Evolutionary conservation across 2,329 filamentous ascomycete genomes (phyloP).

Genomic region (Amauroascus verrucosus): DNA sequence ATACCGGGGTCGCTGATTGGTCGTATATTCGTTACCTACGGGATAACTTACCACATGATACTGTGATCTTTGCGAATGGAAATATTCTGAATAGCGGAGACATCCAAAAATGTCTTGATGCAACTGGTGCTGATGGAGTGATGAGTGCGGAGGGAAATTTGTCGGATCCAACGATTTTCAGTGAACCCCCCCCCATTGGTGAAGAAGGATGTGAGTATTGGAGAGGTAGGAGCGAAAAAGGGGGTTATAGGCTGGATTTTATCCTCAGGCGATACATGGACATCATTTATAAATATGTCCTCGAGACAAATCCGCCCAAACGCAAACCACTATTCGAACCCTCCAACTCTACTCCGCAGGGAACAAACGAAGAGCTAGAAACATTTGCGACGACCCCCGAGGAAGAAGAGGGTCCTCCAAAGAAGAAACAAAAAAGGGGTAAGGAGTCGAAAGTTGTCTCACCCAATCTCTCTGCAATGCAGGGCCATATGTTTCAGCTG

Average conservation of each 20-base stretch:
- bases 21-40: conserved; percentile 68
- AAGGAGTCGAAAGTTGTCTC: conserved; percentile 37
- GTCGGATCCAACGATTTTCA: conserved; percentile 82
- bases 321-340: conserved; percentile 65
- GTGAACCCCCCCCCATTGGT: conserved; percentile 52
- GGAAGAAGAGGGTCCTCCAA: conserved; percentile 40
- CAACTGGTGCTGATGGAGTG: conserved; percentile 79
- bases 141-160: conserved; percentile 97
- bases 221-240: conserved; percentile 65
- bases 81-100: conserved; percentile 79
- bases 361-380: conserved; percentile 22
- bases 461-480: conserved; percentile 67
- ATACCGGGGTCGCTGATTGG: conserved; percentile 93
- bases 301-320: conserved; percentile 53
- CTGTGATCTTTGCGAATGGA: conserved; percentile 92
- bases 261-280: conserved; percentile 81
- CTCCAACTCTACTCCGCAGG: conserved; percentile 32
- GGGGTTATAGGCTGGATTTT: conserved; percentile 82
- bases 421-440: conserved; percentile 40
- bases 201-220: conserved; percentile 73
- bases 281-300: conserved; percentile 70
- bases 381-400: conserved; percentile 17
- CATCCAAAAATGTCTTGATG: conserved; percentile 64
- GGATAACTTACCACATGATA: conserved; percentile 71
- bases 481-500: conserved; percentile 87